Evolutionary conservation across 2,329 filamentous ascomycete species (phyloP), one percentile per base, ranked within the genome.

Genomic region (Fusarium kyushuense): DNA sequence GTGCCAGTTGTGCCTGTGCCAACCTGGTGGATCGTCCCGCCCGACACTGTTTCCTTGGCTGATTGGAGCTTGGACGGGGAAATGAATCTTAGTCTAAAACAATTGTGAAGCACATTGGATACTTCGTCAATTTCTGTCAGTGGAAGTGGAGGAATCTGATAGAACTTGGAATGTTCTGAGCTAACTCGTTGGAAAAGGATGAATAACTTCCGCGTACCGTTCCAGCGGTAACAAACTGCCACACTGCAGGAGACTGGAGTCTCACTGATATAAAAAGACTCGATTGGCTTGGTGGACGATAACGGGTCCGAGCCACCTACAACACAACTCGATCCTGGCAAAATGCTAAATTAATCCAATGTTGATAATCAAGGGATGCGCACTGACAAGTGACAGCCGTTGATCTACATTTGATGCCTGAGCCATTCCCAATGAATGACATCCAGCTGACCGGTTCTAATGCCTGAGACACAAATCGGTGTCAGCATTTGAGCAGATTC

Each of bases 1-100:
- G 52, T 63, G 47, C 63, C 46, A 65, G 52, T 56, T 66, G 61
- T 69, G 70, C 67, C 64, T 61, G 67, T 69, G 70, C 67, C 69
- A 67, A 65, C 65, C 54, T 63, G 54, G 70, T 69, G 67, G 69
- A 67, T 74, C 67, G 62, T 59, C 68, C 71, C 63, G 66, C 49
- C 56, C 35, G 56, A 27, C 61, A 55, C 36, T 53, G 32, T 43
- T 40, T 51, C 58, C 33, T 58, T 56, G 40, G 70, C 58, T 64
- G 45, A 69, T 67, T 70, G 63, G 71, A 70, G 67, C 66, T 58
- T 66, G 48, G 62, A 41, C 42, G 53, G 57, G 65, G 55, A 48
- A 63, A 58, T 36, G 46, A 64, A 54, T 58, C 54, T 68, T 68
- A 60, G 54, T 56, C 58, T 63, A 48, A 36, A 30, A 47, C 33